Evolutionary conservation across 2,329 filamentous ascomycete genomes (phyloP).

Genomic region (Metarhizium guizhouense): DNA sequence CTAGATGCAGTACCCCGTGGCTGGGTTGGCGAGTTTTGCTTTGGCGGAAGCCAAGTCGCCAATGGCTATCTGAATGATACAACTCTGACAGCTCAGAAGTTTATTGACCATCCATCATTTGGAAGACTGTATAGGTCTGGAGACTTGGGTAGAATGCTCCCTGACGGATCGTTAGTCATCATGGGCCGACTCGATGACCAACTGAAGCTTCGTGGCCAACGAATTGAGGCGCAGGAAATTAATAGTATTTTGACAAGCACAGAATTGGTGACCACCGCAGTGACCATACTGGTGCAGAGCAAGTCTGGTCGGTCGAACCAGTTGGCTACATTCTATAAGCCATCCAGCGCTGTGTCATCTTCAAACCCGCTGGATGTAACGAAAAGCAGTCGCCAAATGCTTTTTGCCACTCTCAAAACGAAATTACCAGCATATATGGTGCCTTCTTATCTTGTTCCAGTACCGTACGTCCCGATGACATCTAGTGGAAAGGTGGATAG

Average conservation of each 20-base stretch:
- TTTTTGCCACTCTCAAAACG: constrained; percentile 47
- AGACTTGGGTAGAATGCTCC: constrained; percentile 70
- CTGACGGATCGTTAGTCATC: constrained; percentile 67
- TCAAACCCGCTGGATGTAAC: constrained; percentile 31
- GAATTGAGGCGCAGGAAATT: constrained; percentile 72
- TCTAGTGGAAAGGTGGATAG: constrained; percentile 68
- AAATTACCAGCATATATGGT: constrained; percentile 69
- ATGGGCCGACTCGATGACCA: constrained; percentile 69
- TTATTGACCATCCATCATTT: constrained; percentile 57
- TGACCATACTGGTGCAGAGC: constrained; percentile 48
- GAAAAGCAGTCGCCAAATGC: constrained; percentile 23
- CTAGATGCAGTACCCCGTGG: constrained; percentile 55
- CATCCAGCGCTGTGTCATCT: constrained; percentile 15
- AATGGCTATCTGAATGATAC: constrained; percentile 63
- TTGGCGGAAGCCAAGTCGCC: constrained; percentile 75
- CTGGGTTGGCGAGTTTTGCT: constrained; percentile 74
- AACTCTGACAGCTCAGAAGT: constrained; percentile 53
- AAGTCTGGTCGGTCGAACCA: constrained; percentile 33
- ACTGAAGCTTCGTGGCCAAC: constrained; percentile 71
- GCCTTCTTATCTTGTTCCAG: constrained; percentile 62
- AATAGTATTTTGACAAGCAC: constrained; percentile 50
- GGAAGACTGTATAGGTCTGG: constrained; percentile 76
- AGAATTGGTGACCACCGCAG: constrained; percentile 47
- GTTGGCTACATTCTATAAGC: constrained; percentile 63
- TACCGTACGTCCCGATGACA: constrained; percentile 62